Evolutionary conservation across 805 yeast genomes (phyloP).

Genomic region (Schizosaccharomyces octosporus): DNA sequence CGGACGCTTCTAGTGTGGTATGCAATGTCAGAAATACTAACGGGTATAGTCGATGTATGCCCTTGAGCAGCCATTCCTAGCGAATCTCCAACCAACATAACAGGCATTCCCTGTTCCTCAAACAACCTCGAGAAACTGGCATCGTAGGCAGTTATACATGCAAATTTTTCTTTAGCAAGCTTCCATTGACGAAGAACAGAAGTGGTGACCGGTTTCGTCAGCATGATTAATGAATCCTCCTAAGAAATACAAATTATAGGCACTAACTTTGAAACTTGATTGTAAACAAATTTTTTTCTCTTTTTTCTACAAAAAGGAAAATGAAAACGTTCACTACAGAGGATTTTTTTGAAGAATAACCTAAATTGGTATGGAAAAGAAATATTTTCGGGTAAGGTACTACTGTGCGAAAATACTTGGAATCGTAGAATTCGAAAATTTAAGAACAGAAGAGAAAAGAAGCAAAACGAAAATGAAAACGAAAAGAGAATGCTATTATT

Average conservation of each 20-base stretch:
- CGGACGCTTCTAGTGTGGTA: constrained; percentile 54
- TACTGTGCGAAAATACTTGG: no score
- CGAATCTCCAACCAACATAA: constrained; percentile 71
- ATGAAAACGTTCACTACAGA: no score
- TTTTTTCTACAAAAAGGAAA: no score
- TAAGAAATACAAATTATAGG: not conserved
- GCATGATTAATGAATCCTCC: not conserved
- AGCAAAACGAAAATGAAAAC: no score
- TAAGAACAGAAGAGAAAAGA: no score
- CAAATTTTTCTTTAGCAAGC: not conserved
- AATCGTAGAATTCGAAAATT: no score
- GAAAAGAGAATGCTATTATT: no score
- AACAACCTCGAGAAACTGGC: constrained; percentile 13
- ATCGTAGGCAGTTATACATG: constrained; percentile 73
- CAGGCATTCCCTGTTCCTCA: constrained; percentile 24
- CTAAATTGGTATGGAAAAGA: no score
- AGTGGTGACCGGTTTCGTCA: not conserved
- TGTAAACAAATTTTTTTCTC: no score
- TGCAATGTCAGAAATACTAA: constrained; percentile 52
- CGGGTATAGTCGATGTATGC: constrained; percentile 36
- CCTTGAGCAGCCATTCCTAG: constrained; percentile 82
- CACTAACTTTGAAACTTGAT: no score
- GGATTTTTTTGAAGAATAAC: no score
- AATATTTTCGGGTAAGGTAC: no score
- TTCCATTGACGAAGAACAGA: not conserved